These are phyloP conservation scores for Didymella pinodella DNA, from an alignment of 2,329 filamentous ascomycete species.

Conservation along the genomic window DNA sequence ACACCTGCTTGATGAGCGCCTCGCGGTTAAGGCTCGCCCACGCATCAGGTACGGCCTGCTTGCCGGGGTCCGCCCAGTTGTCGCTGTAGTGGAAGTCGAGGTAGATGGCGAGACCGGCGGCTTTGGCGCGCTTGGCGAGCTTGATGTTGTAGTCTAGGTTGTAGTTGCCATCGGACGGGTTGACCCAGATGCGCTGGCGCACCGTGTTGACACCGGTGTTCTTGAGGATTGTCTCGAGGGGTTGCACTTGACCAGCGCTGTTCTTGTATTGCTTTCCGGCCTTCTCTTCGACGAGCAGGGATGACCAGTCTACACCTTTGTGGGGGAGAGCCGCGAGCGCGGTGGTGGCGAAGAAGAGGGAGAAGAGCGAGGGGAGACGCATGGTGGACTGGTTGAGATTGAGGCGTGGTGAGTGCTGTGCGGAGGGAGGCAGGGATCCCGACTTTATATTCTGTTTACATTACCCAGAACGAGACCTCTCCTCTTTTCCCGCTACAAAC, in stretches of 20 bases:
- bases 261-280: conserved; percentile 69
- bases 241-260: conserved; percentile 59
- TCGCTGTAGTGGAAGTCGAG: conserved; percentile 73
- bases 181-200: conserved; percentile 76
- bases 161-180: conserved; percentile 67
- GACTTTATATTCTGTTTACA: conserved; percentile 10
- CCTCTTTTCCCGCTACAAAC: background rate
- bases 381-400: conserved; percentile 27
- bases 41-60: conserved; percentile 69
- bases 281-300: conserved; percentile 68
- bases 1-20: conserved; percentile 67
- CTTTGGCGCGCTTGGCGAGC: conserved; percentile 70
- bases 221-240: conserved; percentile 70
- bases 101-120: conserved; percentile 67
- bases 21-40: conserved; percentile 68
- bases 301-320: conserved; percentile 76
- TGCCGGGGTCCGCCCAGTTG: conserved; percentile 73
- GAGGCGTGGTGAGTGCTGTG: background rate
- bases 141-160: conserved; percentile 74
- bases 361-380: conserved; percentile 38
- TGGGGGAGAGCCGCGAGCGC: conserved; percentile 63
- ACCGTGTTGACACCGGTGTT: conserved; percentile 72
- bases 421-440: background rate
- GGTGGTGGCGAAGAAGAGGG: conserved; percentile 30
- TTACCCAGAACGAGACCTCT: background rate